Base-by-base conservation (phyloP, 495 filamentous ascomycete species). In the Penicillium daleae region DNA sequence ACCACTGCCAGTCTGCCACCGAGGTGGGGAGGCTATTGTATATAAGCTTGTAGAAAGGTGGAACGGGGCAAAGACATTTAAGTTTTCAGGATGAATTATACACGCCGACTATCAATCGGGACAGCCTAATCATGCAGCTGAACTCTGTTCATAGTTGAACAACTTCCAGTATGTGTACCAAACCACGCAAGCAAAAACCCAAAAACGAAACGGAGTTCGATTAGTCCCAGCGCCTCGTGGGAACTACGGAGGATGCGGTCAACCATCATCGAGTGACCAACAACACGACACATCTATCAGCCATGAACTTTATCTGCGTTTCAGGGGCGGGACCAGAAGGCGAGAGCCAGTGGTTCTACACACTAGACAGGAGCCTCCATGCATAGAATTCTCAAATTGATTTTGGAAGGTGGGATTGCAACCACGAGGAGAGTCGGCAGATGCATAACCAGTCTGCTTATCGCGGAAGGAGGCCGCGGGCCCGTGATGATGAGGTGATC, bases 1-100 rank as follows among this genome's bases (percentile, higher is more conserved):
- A 21, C 39, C 7, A 24, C n/a, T 21, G 50, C n/a, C n/a, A 8
- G 17, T 19, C 57, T 35, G 35, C 61, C 61, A 55, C 35, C 6
- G 55, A 58, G 56, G 56, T 3, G 29, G 24, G 56, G 56, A 9
- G 29, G 24, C 56, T 53, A 56, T 50, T 31, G 40, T 33, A 60
- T 60, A 64, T 56, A 64, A 60, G 62, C 57, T 64, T 55, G n/a
- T 44, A 22, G 42, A n/a, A n/a, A n/a, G n/a, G n/a, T n/a, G n/a
- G n/a, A n/a, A n/a, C n/a, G n/a, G n/a, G n/a, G n/a, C n/a, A n/a
- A n/a, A n/a, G 59, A 59, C 49, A 59, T 35, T 46, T 31, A 37
- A 12, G n/a, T 48, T n/a, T 46, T 35, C n/a, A 31, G 33, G 21
- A 10, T 22, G 42, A 29, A 61, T 55, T 24, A 49, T 56, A 31